phyloP scores from a whole-genome alignment of 805 yeast genomes.

The Cyberlindnera saturnus region DNA sequence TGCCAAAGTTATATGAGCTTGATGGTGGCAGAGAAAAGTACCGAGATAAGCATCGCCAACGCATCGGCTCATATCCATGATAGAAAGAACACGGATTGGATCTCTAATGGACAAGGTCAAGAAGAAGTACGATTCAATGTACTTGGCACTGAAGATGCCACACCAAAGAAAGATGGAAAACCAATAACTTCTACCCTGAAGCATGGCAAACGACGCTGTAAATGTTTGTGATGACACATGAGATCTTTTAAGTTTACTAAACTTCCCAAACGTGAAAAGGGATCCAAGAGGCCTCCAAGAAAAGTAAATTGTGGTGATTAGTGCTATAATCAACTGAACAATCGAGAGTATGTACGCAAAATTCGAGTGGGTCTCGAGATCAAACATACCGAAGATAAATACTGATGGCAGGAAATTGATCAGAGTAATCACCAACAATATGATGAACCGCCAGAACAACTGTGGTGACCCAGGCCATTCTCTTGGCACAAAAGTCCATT shows the following conservation, averaged over 20 bases:
- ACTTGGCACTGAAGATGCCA: slow-evolving; percentile 60
- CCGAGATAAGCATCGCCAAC: slow-evolving; percentile 60
- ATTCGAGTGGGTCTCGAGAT: slow-evolving; percentile 31
- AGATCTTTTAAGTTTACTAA: slow-evolving; percentile 34
- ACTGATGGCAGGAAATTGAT: slow-evolving; percentile 47
- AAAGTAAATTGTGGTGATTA: slow-evolving; percentile 48
- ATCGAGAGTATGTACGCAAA: slow-evolving; percentile 39
- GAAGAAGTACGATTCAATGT: slow-evolving; percentile 73
- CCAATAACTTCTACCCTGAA: slow-evolving; percentile 47
- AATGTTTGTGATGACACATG: slow-evolving; percentile 52
- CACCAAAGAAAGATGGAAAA: slow-evolving; percentile 68
- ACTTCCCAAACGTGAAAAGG: slow-evolving; percentile 33
- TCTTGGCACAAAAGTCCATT: slow-evolving; percentile 61
- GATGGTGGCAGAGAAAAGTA: slow-evolving; percentile 44
- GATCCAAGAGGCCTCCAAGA: slow-evolving; percentile 55
- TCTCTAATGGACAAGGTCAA: slow-evolving; percentile 68
- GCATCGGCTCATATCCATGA: slow-evolving; percentile 52
- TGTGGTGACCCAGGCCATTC: slow-evolving; percentile 69
- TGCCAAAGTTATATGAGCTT: slow-evolving; percentile 49
- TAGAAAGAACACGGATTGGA: slow-evolving; percentile 63
- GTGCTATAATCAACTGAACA: slow-evolving; percentile 51
- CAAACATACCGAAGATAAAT: slow-evolving; percentile 40
- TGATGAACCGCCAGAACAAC: slow-evolving; percentile 39
- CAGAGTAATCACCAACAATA: slow-evolving; percentile 37
- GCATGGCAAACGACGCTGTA: slow-evolving; percentile 50